Base-by-base conservation (phyloP, 2,329 filamentous ascomycete genomes). In the Microdochium bolleyi region DNA sequence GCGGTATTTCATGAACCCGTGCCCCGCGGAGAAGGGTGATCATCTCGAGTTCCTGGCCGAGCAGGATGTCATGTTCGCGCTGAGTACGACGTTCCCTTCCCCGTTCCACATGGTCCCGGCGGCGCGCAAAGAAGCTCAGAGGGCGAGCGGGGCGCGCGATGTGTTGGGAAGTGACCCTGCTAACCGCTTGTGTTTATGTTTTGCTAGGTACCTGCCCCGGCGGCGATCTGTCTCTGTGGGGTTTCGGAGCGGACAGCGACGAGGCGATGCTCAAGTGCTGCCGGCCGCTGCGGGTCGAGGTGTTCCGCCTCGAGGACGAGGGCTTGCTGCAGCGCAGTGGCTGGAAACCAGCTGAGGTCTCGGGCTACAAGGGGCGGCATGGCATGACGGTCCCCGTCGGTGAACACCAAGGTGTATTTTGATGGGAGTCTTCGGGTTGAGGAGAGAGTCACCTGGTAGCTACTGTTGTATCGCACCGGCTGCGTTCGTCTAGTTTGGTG, bases 221-320 rank as follows among this genome's bases (percentile, higher is more conserved):
- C 1, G 89, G 89, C 0, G 89, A 94, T 64, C 70, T 94, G 49
- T 90, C 86, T 1, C 75, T 82, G n/a, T 92, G 88, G 88, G 88
- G 87, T 0, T 94, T 89, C 75, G 84, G 85, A 13, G 81, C 77
- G 46, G 79, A 78, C 49, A 85, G 81, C 67, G 80, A 82, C 57
- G 78, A 83, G 61, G 84, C 83, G 51, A 89, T 89, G 79, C 67
- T 79, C 59, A 80, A 81, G 54, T 87, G 83, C 56, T 90, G 87
- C 67, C 79, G 88, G 8, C 87, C 88, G 1, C 76, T 94, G 5
- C 83, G 83, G 49, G 85, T 92, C 0, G 82, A 91, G 59, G 83
- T 94, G 0, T 92, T 83, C 65, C 74, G 75, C 54, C 67, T 92
- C 14, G 68, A 73, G 25, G 80, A 86, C 59, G 66, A 70, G 49